Conservation (phyloP, 371 early-diverging fungal species). For the Basidiobolus meristosporus region DNA sequence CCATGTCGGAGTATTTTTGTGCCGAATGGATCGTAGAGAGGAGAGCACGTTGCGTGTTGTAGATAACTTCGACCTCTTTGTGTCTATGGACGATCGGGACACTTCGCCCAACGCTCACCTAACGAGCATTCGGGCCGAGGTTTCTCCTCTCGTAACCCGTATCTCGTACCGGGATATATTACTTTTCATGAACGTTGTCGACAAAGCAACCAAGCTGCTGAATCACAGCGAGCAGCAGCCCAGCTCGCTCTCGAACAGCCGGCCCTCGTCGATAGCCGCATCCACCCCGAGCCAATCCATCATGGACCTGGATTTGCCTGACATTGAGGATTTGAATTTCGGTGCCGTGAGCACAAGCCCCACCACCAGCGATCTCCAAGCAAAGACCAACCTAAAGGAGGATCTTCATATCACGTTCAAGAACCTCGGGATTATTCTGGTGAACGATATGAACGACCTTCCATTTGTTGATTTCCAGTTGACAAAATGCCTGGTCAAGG, state of each 20-base stretch:
- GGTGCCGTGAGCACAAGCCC: too few species aligned
- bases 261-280: slow-evolving; percentile 13
- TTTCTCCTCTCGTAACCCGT: slow-evolving; percentile 39
- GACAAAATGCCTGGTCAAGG: slow-evolving; percentile 53
- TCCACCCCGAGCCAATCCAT: background rate
- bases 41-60: slow-evolving; percentile 70
- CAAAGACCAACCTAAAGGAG: slow-evolving; percentile 5
- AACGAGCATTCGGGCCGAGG: slow-evolving; percentile 32
- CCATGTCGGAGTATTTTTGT: slow-evolving; percentile 78
- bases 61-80: slow-evolving; percentile 66
- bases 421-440: slow-evolving; percentile 65
- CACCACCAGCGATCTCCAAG: slow-evolving; percentile 2
- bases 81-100: slow-evolving; percentile 51
- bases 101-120: slow-evolving; percentile 25
- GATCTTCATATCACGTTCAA: slow-evolving; percentile 21
- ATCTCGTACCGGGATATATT: slow-evolving; percentile 69
- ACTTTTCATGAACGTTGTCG: slow-evolving; percentile 60
- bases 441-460: slow-evolving; percentile 79
- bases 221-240: too few species aligned
- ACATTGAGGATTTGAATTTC: too few species aligned
- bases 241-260: background rate
- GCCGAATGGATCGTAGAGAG: slow-evolving; percentile 66
- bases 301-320: too few species aligned
- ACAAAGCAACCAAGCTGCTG: slow-evolving; percentile 36
- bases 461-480: slow-evolving; percentile 79